Evolutionary conservation across 2,329 filamentous ascomycete genomes (phyloP), one percentile per base, ranked within the genome.

Genomic region (Microdochium nivale): DNA sequence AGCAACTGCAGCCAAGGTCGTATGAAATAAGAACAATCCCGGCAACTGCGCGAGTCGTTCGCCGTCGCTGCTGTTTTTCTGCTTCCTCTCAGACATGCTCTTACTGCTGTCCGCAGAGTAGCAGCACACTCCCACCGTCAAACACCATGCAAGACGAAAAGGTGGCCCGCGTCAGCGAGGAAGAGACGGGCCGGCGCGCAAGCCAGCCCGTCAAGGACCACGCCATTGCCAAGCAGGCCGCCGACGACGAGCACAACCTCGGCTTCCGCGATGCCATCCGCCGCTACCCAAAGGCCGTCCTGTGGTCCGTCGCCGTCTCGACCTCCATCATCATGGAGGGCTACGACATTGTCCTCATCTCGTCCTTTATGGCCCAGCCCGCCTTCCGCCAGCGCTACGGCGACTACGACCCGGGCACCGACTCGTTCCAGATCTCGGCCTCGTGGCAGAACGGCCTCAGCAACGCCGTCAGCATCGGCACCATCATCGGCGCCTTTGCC

Each of bases 361-460:
- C 65, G n/a, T 71, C 68, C 19, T 75, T 77, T 60, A 74, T 68
- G 55, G 74, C 65, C 4, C 75, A 74, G 60, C 70, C 61, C 1
- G 56, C 52, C 52, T 75, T 68, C 59, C 64, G 61, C 9, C 57
- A 58, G 52, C 72, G 64, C 56, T 78, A 74, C 52, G 74, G 74
- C 44, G 60, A 59, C 3, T 70, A 49, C 23, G 40, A 44, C 40
- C 40, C 40, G 16, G 40, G n/a, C 3, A 57, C 64, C 14, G 55
- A 65, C 37, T 54, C 61, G 0, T 74, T 74, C 47, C 70, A 78
- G 57, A 69, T 81, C 56, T 70, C 70, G 3, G 70, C 75, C 2
- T 58, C 68, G 3, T 81, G 78, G 78, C 78, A 81, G 60, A 70
- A 75, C 21, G 71, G 67, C 2, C 66, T 81, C 47, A 69, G 68